These are phyloP conservation scores for Globisporangium recalcitrans DNA, from an alignment of 352 stramenopile species.

Conservation along the genomic window DNA sequence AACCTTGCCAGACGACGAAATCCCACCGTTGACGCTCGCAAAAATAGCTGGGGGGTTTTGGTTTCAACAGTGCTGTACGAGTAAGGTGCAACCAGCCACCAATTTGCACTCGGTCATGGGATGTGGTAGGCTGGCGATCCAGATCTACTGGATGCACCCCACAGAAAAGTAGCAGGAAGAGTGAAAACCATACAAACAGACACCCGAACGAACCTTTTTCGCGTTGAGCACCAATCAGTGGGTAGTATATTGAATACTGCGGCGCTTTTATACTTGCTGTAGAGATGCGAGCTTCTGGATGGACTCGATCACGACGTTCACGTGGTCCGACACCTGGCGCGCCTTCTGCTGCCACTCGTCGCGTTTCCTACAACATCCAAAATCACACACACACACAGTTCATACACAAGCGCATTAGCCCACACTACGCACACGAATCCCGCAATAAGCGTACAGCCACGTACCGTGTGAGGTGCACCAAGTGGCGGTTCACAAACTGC, in stretches of 20 bases:
- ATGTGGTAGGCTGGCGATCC: no score
- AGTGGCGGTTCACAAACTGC: constrained; percentile 47
- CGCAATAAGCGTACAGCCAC: not conserved
- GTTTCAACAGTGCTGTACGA: no score
- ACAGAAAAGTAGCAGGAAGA: no score
- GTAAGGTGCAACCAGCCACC: no score
- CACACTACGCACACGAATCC: not conserved
- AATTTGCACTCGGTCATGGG: no score
- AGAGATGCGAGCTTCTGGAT: constrained; percentile 72
- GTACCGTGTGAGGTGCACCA: constrained; percentile 49
- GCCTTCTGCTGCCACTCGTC: constrained; percentile 67
- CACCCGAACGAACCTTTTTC: no score
- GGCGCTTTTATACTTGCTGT: constrained; percentile 23
- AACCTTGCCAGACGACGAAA: no score
- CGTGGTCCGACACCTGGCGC: constrained; percentile 60
- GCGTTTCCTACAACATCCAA: constrained; percentile 38
- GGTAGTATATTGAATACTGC: not conserved
- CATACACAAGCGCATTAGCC: not conserved
- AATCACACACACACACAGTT: not conserved
- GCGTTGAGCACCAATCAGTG: no score
- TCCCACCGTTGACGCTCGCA: not conserved
- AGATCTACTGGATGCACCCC: no score
- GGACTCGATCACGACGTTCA: constrained; percentile 67
- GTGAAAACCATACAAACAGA: no score
- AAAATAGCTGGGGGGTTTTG: no score